Base-by-base conservation (phyloP, 106 monocot species). In the Allium cepa region DNA sequence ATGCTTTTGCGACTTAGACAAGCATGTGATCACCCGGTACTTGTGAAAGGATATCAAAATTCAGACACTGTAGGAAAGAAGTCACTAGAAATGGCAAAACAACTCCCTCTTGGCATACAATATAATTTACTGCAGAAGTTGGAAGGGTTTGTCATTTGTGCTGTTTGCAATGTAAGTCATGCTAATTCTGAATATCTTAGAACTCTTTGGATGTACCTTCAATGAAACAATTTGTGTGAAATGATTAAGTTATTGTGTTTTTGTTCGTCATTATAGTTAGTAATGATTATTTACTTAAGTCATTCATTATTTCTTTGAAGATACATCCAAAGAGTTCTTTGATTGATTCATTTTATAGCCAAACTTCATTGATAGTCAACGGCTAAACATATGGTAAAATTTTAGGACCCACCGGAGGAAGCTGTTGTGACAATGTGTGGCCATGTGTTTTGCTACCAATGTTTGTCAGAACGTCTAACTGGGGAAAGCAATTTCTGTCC, bases 361-460 rank as follows among this genome's bases (percentile, higher is more conserved):
- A 60, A n/a, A n/a, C n/a, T n/a, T n/a, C n/a, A n/a, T n/a, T n/a
- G n/a, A n/a, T n/a, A n/a, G n/a, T n/a, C n/a, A n/a, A n/a, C 28
- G 28, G 4, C 28, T 60, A 9, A 26, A 26, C 10, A 26, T 60
- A 8, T 22, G 9, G 0, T 73, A 72, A 16, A 57, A 55, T 68
- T 73, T 64, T 86, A 97, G 96, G 96, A 97, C 55, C 79, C 82
- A 53, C 88, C 96, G 5, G 96, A 97, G 56, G 96, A 97, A 80
- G 88, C 92, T 60, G 88, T 97, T 69, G 88, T 92, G 60, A 74
- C 88, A n/a, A n/a, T n/a, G n/a, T n/a, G n/a, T n/a, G n/a, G n/a
- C n/a, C n/a, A n/a, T n/a, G n/a, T n/a, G n/a, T 97, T 97, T 80
- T 97, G 96, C 75, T 92, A 87, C 71, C 92, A 92, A 57, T 97